Evolutionary conservation across 345 rosid genomes (phyloP).

Genomic region (Arabidopsis suecica): DNA sequence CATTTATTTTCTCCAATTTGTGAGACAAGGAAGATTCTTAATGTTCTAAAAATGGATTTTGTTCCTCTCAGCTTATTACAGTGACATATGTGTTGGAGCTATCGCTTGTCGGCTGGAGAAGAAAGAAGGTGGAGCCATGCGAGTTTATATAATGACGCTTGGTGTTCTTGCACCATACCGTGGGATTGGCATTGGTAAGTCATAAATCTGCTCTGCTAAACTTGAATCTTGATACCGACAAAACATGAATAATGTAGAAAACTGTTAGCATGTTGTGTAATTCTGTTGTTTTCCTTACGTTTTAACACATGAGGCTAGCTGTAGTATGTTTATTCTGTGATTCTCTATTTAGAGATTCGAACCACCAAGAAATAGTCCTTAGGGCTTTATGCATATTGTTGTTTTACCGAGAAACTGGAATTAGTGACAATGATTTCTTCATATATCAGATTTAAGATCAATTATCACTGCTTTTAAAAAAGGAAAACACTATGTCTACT

Average conservation of each 20-base stretch:
- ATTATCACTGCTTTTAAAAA: background rate
- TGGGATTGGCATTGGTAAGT: slow-evolving; percentile 92
- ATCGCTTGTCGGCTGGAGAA: slow-evolving; percentile 96
- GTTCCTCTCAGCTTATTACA: slow-evolving; percentile 74
- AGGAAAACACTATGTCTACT: background rate
- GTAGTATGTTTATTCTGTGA: background rate
- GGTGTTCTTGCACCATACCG: slow-evolving; percentile 98
- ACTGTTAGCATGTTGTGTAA: background rate
- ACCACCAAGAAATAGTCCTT: background rate
- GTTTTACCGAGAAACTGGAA: background rate
- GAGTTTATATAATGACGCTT: slow-evolving; percentile 94
- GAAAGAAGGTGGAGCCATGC: slow-evolving; percentile 74
- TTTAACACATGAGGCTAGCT: background rate
- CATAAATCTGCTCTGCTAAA: slow-evolving; percentile 12
- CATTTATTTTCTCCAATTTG: background rate
- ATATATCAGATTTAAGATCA: background rate
- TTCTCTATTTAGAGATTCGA: background rate
- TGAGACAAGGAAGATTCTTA: slow-evolving; percentile 8
- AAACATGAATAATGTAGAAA: slow-evolving; percentile 4
- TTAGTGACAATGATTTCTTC: background rate
- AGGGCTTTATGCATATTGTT: background rate
- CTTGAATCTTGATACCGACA: slow-evolving; percentile 6
- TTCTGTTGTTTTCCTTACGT: background rate
- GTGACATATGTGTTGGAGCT: slow-evolving; percentile 94
- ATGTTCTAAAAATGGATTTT: slow-evolving; percentile 27